Percentiles rank a stretch among this genome's conserved stretches.
Conservation (phyloP, 2,329 filamentous ascomycete genomes). For the Acephala macrosclerotiorum region DNA sequence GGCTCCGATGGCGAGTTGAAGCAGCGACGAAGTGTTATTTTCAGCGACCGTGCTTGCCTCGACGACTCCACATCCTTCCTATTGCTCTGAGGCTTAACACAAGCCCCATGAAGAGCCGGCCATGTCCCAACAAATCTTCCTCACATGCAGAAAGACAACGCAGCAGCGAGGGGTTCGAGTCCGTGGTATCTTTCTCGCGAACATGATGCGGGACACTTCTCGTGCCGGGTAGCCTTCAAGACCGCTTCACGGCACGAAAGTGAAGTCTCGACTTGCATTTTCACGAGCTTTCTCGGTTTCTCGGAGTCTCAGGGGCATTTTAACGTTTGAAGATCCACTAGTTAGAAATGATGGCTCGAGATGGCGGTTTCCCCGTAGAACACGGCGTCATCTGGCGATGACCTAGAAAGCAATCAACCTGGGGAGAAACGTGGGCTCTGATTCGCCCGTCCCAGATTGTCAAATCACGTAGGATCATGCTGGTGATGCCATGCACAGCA, state of each 20-base stretch:
- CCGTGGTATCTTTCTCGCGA: no score
- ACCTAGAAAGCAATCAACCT: conserved; percentile 5
- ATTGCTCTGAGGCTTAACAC: conserved; percentile 4
- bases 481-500: no score
- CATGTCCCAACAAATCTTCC: background rate
- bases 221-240: no score
- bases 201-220: no score
- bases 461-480: conserved; percentile 3
- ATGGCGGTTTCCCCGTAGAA: background rate
- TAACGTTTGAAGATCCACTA: background rate
- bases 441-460: background rate
- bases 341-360: background rate
- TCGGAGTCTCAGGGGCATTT: conserved; percentile 10
- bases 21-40: conserved; percentile 10
- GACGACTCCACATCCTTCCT: conserved; percentile 8
- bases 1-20: background rate
- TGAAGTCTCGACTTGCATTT: no score
- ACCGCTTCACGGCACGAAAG: no score
- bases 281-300: no score
- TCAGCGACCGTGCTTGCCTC: conserved; percentile 1
- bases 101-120: background rate
- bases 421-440: background rate
- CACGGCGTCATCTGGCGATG: conserved; percentile 10
- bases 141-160: conserved; percentile 1
- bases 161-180: background rate